phyloP scores from a whole-genome alignment of 441 rosid genomes.

The Gossypium davidsonii region DNA sequence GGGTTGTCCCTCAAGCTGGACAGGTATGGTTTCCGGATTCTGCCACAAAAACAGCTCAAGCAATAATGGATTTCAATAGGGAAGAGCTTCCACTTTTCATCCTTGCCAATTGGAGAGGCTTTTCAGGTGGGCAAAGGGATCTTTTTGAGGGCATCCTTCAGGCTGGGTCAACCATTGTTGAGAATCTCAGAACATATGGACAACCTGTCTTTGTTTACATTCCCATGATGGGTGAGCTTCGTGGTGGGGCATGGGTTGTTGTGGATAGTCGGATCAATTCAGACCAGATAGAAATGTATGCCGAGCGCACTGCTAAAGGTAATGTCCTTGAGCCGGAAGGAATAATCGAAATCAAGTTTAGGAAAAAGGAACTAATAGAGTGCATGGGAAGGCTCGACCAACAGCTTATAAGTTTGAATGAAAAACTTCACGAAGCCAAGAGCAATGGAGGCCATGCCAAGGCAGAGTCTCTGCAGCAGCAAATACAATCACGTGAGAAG shows the following conservation, averaged over 20 bases:
- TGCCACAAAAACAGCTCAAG: slow-evolving; percentile 94
- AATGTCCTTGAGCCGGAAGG: slow-evolving; percentile 99
- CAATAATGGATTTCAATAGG: slow-evolving; percentile 85
- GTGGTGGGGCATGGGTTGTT: slow-evolving; percentile 99
- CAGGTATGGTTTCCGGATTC: slow-evolving; percentile 99
- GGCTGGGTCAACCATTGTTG: slow-evolving; percentile 97
- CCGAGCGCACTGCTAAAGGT: slow-evolving; percentile 88
- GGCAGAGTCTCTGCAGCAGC: slow-evolving; percentile 56
- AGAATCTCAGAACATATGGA: slow-evolving; percentile 90
- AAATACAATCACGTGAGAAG: slow-evolving; percentile 71
- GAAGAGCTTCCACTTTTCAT: slow-evolving; percentile 97
- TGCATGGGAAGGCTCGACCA: slow-evolving; percentile 97
- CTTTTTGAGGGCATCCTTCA: slow-evolving; percentile 98
- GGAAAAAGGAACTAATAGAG: slow-evolving; percentile 85
- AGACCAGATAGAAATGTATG: slow-evolving; percentile 96
- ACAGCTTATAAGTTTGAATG: slow-evolving; percentile 59
- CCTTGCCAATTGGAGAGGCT: slow-evolving; percentile 99
- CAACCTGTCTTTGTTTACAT: slow-evolving; percentile 97
- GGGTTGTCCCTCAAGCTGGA: slow-evolving; percentile 99
- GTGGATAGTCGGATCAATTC: slow-evolving; percentile 92
- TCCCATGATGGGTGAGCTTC: slow-evolving; percentile 98
- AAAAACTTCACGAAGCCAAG: slow-evolving; percentile 61
- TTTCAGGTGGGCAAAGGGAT: slow-evolving; percentile 99
- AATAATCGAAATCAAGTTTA: slow-evolving; percentile 84
- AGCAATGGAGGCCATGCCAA: slow-evolving; percentile 34